Percentiles rank a stretch among this genome's conserved stretches.
Evolutionary conservation across 2,329 filamentous ascomycete genomes (phyloP).

Genomic region (Saccharata proteae): DNA sequence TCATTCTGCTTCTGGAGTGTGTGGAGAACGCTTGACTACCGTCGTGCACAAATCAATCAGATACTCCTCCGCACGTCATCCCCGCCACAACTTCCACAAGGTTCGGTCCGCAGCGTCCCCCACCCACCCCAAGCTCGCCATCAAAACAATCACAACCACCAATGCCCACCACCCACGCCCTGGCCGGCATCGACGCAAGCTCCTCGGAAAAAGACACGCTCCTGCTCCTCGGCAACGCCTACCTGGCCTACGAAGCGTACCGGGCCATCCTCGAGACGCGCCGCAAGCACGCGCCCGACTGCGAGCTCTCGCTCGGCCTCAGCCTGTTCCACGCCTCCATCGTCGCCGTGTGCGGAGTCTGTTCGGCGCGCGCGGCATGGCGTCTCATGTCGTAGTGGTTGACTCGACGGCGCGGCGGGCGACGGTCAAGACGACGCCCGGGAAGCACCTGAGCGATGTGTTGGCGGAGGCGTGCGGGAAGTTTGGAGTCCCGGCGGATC

Average conservation of each 20-base stretch:
- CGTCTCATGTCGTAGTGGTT: slow-evolving; percentile 79
- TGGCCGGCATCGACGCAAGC: slow-evolving; percentile 8
- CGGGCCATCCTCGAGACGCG: slow-evolving; percentile 8
- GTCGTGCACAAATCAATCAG: no score
- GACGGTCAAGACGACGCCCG: slow-evolving; percentile 71
- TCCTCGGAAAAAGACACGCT: slow-evolving; percentile 6
- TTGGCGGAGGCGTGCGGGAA: slow-evolving; percentile 79
- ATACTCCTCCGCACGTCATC: no score
- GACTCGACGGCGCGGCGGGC: slow-evolving; percentile 66
- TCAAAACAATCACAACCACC: no score
- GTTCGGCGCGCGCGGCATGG: slow-evolving; percentile 43
- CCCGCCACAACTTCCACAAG: no score
- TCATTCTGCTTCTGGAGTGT: no score
- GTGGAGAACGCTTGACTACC: no score
- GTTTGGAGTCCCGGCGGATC: slow-evolving; percentile 58
- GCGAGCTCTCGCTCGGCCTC: slow-evolving; percentile 7
- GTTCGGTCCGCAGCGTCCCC: no score
- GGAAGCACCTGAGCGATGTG: slow-evolving; percentile 72
- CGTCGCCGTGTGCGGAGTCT: slow-evolving; percentile 7
- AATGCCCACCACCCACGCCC: slow-evolving; percentile 4
- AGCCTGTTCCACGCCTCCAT: slow-evolving; percentile 8
- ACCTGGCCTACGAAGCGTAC: slow-evolving; percentile 4
- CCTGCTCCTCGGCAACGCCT: slow-evolving; percentile 6
- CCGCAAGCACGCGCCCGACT: slow-evolving; percentile 7
- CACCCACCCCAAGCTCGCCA: no score